These are phyloP conservation scores for Coniosporium tulheliwenetii DNA, from an alignment of 2,329 filamentous ascomycete species.

Conservation along the genomic window DNA sequence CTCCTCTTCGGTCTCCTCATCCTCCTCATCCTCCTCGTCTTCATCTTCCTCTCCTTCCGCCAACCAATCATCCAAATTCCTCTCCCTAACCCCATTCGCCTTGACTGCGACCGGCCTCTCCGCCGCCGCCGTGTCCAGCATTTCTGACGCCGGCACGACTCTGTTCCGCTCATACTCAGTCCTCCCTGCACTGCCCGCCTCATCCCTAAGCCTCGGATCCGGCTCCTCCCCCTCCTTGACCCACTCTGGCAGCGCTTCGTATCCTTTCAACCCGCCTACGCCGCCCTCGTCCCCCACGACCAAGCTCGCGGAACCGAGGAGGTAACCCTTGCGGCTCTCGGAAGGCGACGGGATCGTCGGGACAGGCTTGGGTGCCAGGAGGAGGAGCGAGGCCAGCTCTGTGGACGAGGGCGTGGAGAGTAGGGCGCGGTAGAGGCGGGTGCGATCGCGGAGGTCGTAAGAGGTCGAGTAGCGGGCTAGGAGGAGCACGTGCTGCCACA, in stretches of 20 bases:
- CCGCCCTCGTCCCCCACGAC: conserved; percentile 66
- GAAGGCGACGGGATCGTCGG: conserved; percentile 83
- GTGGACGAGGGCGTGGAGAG: conserved; percentile 58
- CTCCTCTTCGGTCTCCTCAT: conserved; percentile 5
- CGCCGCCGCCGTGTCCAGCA: conserved; percentile 42
- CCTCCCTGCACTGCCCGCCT: conserved; percentile 21
- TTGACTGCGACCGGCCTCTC: conserved; percentile 24
- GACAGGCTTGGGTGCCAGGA: conserved; percentile 86
- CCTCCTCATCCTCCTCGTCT: conserved; percentile 36
- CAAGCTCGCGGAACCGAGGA: conserved; percentile 72
- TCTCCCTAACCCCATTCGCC: conserved; percentile 46
- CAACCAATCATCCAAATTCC: conserved; percentile 87
- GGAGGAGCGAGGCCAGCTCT: conserved; percentile 76
- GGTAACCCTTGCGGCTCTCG: conserved; percentile 61
- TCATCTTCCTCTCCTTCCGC: conserved; percentile 53
- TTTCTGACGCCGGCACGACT: conserved; percentile 43
- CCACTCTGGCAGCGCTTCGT: conserved; percentile 71
- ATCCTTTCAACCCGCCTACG: conserved; percentile 60
- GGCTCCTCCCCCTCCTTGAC: conserved; percentile 68
- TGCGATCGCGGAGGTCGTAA: conserved; percentile 85
- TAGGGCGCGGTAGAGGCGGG: conserved; percentile 74
- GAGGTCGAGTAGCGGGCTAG: conserved; percentile 86
- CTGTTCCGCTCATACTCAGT: conserved; percentile 19
- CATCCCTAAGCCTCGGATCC: conserved; percentile 54
- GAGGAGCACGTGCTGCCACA: conserved; percentile 76